These are phyloP conservation scores for Komagataella kurtzmanii DNA, from an alignment of 805 yeast genomes.

Conservation along the genomic window DNA sequence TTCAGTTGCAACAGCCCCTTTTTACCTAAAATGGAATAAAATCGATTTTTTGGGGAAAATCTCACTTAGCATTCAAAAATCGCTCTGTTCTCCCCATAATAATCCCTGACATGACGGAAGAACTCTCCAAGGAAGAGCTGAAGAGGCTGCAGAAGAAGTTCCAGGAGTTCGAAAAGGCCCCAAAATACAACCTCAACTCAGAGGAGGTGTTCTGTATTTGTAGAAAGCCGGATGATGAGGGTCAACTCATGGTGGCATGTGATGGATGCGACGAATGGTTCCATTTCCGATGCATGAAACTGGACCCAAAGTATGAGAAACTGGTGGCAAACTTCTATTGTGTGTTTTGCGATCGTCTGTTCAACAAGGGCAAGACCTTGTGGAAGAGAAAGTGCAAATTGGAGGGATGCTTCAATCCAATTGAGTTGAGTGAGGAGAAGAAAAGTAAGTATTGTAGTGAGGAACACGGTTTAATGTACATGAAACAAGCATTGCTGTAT, in stretches of 20 bases:
- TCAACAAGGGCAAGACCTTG: conserved; percentile 33
- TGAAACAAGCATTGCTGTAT: conserved; percentile 16
- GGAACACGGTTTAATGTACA: conserved; percentile 49
- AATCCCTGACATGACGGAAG: conserved; percentile 31
- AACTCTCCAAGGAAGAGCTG: conserved; percentile 26
- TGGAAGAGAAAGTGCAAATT: conserved; percentile 75
- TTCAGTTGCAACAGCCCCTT: neutral
- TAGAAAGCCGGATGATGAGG: conserved; percentile 54
- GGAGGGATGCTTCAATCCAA: conserved; percentile 38
- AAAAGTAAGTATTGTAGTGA: conserved; percentile 61
- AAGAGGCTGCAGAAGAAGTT: conserved; percentile 9
- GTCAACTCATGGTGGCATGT: conserved; percentile 84
- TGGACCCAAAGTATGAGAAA: conserved; percentile 34
- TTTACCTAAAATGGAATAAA: neutral
- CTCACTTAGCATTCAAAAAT: neutral
- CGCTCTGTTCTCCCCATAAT: neutral
- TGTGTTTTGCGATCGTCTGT: conserved; percentile 45
- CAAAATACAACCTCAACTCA: conserved; percentile 30
- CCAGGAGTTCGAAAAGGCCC: conserved; percentile 14
- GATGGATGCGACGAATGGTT: conserved; percentile 95
- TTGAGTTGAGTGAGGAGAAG: conserved; percentile 7
- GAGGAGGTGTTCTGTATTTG: conserved; percentile 71
- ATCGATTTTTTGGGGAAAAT: neutral
- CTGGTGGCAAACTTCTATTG: conserved; percentile 60
- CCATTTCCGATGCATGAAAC: conserved; percentile 66